Evolutionary conservation across 208 protist genomes (phyloP).

Genomic region (Zelonia costaricensis): DNA sequence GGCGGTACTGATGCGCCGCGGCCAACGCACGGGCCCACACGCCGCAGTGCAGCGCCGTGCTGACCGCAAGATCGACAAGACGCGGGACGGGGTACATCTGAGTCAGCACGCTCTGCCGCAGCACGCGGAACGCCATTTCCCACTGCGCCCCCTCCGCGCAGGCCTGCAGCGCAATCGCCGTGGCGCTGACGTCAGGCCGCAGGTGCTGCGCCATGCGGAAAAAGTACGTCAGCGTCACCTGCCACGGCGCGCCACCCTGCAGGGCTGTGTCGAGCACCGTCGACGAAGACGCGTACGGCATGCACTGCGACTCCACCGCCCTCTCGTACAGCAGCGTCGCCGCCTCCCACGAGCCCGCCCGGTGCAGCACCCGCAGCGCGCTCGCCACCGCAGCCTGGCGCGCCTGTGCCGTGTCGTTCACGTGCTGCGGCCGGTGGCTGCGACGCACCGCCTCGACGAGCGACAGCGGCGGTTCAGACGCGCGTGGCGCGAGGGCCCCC

Average conservation of each 20-base stretch:
- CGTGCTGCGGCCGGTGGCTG: slow-evolving; percentile 16
- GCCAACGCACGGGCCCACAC: slow-evolving; percentile 54
- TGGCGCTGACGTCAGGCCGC: slow-evolving; percentile 56
- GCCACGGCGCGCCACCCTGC: slow-evolving; percentile 50
- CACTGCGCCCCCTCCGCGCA: slow-evolving; percentile 64
- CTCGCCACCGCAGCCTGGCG: slow-evolving; percentile 21
- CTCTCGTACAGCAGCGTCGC: slow-evolving; percentile 52
- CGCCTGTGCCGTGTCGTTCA: slow-evolving; percentile 16
- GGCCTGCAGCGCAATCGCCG: slow-evolving; percentile 58
- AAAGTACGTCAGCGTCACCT: slow-evolving; percentile 65
- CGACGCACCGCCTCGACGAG: slow-evolving; percentile 28
- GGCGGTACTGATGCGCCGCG: slow-evolving; percentile 42
- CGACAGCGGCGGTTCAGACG: slow-evolving; percentile 12
- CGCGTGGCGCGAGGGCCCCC: neutral
- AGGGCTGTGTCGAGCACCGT: slow-evolving; percentile 30
- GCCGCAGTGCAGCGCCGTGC: slow-evolving; percentile 47
- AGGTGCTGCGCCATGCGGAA: slow-evolving; percentile 43
- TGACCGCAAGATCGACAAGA: slow-evolving; percentile 49
- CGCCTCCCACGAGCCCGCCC: slow-evolving; percentile 57
- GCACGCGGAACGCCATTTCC: slow-evolving; percentile 61
- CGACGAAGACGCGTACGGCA: slow-evolving; percentile 50
- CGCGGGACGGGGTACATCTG: slow-evolving; percentile 40
- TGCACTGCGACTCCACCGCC: slow-evolving; percentile 39
- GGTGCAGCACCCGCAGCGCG: slow-evolving; percentile 31
- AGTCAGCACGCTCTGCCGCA: slow-evolving; percentile 67